Evolutionary conservation across 2,329 filamentous ascomycete species (phyloP).

Genomic region (Davidsoniella neocaledoniae): DNA sequence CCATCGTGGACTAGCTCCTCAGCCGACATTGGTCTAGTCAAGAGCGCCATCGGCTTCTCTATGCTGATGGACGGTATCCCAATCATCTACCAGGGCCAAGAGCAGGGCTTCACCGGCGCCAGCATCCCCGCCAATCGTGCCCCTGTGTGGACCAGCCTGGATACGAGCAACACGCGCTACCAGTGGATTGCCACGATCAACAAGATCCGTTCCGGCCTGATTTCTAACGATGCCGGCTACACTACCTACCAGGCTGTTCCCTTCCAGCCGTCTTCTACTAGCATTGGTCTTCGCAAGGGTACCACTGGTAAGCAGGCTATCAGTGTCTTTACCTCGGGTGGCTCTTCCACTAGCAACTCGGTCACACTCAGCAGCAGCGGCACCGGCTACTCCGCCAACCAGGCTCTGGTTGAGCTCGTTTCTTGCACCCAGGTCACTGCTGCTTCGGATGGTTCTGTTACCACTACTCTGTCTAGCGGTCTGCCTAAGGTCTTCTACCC

Average conservation of each 20-base stretch:
- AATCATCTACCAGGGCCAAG: conserved; percentile 44
- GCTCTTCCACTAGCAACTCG: conserved; percentile 9
- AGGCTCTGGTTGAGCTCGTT: conserved; percentile 12
- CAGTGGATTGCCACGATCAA: conserved; percentile 11
- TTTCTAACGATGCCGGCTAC: conserved; percentile 10
- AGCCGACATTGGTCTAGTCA: conserved; percentile 35
- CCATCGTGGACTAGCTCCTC: conserved; percentile 23
- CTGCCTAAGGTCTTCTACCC: conserved; percentile 13
- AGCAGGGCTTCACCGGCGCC: conserved; percentile 34
- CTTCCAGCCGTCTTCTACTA: conserved; percentile 10
- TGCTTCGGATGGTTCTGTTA: conserved; percentile 10
- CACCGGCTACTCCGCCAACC: conserved; percentile 11
- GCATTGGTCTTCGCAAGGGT: conserved; percentile 13
- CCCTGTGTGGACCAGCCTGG: conserved; percentile 12
- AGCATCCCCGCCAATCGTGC: conserved; percentile 26
- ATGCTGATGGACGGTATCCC: conserved; percentile 31
- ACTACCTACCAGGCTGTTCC: conserved; percentile 12
- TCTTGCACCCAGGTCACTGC: conserved; percentile 10
- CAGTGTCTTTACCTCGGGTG: conserved; percentile 12
- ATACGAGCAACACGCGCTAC: conserved; percentile 11
- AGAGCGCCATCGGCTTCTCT: conserved; percentile 21
- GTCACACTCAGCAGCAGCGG: conserved; percentile 10
- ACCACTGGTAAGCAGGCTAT: conserved; percentile 11
- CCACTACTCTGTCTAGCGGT: conserved; percentile 10
- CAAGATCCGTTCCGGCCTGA: conserved; percentile 8